Conservation (phyloP, 345 rosid species). For the Dovyalis caffra region DNA sequence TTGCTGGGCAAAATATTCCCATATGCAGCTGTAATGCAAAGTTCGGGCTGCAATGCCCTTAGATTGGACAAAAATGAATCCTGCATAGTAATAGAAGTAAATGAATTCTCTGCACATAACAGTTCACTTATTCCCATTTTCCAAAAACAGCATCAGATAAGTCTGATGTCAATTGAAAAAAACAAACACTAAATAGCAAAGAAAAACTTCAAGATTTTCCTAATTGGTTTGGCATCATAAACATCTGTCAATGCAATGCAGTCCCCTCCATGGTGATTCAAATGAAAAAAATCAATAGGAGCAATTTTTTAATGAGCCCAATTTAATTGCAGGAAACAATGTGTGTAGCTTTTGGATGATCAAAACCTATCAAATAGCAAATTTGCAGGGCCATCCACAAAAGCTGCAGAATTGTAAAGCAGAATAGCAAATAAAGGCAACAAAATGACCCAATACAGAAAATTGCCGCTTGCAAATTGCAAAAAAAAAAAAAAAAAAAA, state of each 20-base stretch:
- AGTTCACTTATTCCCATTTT: neutral
- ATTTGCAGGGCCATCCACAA: neutral
- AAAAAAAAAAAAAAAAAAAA: neutral
- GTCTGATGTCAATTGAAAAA: neutral
- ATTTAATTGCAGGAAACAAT: neutral
- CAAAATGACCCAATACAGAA: too few species aligned
- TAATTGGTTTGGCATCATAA: too few species aligned
- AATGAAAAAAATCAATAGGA: too few species aligned
- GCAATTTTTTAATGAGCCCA: too few species aligned
- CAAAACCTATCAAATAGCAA: neutral
- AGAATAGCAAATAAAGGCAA: too few species aligned
- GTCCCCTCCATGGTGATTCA: too few species aligned
- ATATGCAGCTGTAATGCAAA: slow-evolving; percentile 94
- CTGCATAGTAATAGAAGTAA: slow-evolving; percentile 35
- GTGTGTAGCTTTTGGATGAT: neutral
- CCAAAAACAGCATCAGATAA: neutral
- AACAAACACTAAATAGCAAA: neutral
- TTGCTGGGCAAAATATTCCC: slow-evolving; percentile 86
- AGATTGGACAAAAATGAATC: slow-evolving; percentile 61
- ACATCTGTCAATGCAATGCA: too few species aligned
- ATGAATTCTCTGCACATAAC: neutral
- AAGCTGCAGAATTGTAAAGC: too few species aligned
- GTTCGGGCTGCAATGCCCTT: slow-evolving; percentile 78
- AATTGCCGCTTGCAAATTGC: too few species aligned
- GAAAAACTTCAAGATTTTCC: too few species aligned